Conservation (phyloP, 345 rosid species). For the Raphanus raphanistrum region DNA sequence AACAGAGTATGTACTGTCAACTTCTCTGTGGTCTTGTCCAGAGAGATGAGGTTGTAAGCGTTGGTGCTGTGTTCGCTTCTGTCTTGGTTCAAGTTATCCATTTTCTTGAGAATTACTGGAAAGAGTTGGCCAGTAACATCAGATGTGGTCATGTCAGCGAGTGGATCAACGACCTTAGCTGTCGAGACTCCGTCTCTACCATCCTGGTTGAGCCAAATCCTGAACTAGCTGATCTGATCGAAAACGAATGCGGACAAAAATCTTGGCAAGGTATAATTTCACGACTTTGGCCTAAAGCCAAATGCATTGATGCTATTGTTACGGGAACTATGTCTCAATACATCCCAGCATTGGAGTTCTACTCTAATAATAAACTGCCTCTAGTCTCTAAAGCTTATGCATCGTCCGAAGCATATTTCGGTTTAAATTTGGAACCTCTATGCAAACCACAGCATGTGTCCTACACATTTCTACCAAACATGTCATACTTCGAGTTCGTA, state of each 20-base stretch:
- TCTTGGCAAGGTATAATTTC: not conserved
- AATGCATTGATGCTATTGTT: not conserved
- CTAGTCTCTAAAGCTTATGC: not conserved
- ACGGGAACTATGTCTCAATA: not conserved
- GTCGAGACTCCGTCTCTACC: not conserved
- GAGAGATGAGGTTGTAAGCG: not conserved
- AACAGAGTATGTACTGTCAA: not conserved
- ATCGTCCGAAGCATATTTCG: not conserved
- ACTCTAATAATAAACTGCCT: not conserved
- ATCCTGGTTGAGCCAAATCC: not conserved
- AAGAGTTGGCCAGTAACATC: not conserved
- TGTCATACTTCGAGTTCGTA: not conserved
- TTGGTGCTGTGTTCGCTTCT: not conserved
- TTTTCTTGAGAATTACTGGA: not conserved
- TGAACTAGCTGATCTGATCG: not conserved
- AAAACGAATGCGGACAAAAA: not conserved
- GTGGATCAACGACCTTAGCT: not conserved
- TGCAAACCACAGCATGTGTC: not conserved
- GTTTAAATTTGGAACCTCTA: not conserved
- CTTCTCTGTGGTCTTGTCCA: not conserved
- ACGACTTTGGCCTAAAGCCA: not conserved
- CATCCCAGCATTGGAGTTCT: not conserved
- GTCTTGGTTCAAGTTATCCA: not conserved
- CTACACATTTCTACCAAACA: slow-evolving; percentile 2
- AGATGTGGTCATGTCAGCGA: not conserved